A percentile compares a stretch with the other conserved stretches of the same genome.
phyloP scores from a whole-genome alignment of 2,329 filamentous ascomycete species.

The Colletotrichum tabaci region DNA sequence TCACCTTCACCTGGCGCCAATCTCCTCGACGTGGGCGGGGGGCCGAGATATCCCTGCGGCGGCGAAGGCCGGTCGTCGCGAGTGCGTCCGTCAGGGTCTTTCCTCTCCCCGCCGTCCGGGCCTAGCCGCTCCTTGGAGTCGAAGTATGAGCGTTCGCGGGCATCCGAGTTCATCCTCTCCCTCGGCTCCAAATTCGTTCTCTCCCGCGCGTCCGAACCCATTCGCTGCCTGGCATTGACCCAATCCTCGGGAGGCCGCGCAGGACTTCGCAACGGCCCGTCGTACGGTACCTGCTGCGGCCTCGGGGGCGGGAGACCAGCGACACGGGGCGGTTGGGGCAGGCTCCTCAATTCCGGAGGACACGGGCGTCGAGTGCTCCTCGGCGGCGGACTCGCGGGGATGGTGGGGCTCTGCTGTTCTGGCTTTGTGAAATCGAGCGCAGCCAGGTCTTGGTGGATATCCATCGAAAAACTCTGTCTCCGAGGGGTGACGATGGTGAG shows the following conservation, averaged over 20 bases:
- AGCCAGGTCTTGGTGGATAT: conserved; percentile 54
- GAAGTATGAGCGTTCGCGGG: background rate
- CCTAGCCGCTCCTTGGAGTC: background rate
- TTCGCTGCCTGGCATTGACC: conserved; percentile 13
- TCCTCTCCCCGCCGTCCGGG: conserved; percentile 5
- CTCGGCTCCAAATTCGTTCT: conserved; percentile 3
- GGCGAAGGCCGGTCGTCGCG: conserved; percentile 11
- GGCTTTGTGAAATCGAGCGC: conserved; percentile 21
- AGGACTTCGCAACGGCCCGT: conserved; percentile 27
- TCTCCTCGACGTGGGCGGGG: conserved; percentile 22
- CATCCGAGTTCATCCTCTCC: conserved; percentile 19
- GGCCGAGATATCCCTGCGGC: conserved; percentile 34
- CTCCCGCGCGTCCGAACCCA: conserved; percentile 17
- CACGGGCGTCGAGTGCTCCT: conserved; percentile 39
- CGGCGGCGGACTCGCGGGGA: conserved; percentile 32
- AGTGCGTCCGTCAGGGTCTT: background rate
- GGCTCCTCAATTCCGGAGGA: conserved; percentile 30
- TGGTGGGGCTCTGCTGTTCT: background rate
- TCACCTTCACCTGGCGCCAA: conserved; percentile 36
- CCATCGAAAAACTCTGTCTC: conserved; percentile 64
- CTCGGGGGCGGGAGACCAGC: conserved; percentile 20
- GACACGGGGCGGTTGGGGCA: conserved; percentile 9
- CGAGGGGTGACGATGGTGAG: conserved; percentile 61
- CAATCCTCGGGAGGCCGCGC: conserved; percentile 18
- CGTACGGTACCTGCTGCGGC: conserved; percentile 30